These are phyloP conservation scores for Colletotrichum melonis DNA, from an alignment of 2,329 filamentous ascomycete genomes.

Conservation along the genomic window DNA sequence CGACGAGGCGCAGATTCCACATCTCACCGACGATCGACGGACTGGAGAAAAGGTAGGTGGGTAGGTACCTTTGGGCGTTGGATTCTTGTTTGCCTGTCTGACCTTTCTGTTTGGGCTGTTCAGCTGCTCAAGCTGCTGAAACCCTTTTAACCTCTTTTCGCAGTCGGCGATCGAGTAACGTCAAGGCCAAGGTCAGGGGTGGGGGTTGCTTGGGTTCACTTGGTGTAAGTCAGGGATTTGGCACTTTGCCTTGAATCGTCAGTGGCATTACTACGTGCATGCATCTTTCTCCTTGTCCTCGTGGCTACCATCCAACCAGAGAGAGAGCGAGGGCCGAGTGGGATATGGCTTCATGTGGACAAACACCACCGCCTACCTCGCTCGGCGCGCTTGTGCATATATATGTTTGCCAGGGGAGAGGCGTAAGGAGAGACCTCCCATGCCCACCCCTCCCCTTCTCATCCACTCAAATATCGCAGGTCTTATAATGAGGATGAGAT, in stretches of 20 bases:
- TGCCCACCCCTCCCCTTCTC: no score
- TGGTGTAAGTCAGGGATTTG: no score
- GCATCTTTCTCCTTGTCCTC: no score
- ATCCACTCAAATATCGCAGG: neutral
- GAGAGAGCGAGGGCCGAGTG: no score
- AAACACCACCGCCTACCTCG: no score
- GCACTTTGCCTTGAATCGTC: no score
- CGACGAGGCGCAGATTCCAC: neutral
- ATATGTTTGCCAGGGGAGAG: neutral
- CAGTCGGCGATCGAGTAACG: neutral
- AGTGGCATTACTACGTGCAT: no score
- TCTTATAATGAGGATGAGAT: neutral
- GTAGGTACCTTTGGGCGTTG: neutral
- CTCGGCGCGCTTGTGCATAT: neutral
- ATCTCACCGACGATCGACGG: neutral
- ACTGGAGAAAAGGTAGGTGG: no score
- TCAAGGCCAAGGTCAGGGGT: neutral
- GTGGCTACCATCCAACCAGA: no score
- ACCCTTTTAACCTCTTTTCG: neutral
- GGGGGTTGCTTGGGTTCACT: no score
- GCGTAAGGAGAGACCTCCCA: neutral
- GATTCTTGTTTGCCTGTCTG: neutral
- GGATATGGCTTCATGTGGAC: no score
- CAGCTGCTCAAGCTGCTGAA: neutral
- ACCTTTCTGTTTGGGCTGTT: neutral